These are phyloP conservation scores for Aureobasidium musti DNA, from an alignment of 2,329 filamentous ascomycete species.

Conservation along the genomic window DNA sequence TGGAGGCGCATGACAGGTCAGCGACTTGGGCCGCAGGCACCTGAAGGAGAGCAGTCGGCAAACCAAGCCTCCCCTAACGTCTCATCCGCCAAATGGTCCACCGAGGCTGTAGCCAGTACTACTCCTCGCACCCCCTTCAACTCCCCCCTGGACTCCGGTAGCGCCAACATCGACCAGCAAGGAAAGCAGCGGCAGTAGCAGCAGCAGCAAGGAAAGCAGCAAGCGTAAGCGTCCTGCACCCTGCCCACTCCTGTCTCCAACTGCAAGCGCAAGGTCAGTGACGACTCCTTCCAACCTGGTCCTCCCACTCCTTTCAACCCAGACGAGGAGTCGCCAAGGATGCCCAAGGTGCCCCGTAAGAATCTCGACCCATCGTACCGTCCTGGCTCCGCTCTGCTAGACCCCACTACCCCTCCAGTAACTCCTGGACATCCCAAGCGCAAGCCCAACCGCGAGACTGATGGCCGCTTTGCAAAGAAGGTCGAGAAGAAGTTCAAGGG, in stretches of 20 bases:
- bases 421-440: constrained; percentile 10
- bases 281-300: neutral
- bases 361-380: neutral
- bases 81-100: neutral
- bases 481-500: neutral
- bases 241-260: neutral
- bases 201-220: neutral
- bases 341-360: constrained; percentile 6
- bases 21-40: neutral
- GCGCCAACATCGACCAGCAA: neutral
- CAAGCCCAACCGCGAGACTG: neutral
- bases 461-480: neutral
- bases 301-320: neutral
- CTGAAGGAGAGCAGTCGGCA: neutral
- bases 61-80: neutral
- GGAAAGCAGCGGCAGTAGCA: neutral
- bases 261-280: constrained; percentile 2
- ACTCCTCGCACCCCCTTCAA: neutral
- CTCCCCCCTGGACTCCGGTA: neutral
- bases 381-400: neutral
- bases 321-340: neutral
- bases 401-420: neutral
- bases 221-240: constrained; percentile 3
- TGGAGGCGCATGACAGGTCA: neutral
- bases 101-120: neutral